A percentile compares a stretch with the other conserved stretches of the same genome.
phyloP scores from a whole-genome alignment of 2,329 filamentous ascomycete species.

The Trichoderma asperellum region DNA sequence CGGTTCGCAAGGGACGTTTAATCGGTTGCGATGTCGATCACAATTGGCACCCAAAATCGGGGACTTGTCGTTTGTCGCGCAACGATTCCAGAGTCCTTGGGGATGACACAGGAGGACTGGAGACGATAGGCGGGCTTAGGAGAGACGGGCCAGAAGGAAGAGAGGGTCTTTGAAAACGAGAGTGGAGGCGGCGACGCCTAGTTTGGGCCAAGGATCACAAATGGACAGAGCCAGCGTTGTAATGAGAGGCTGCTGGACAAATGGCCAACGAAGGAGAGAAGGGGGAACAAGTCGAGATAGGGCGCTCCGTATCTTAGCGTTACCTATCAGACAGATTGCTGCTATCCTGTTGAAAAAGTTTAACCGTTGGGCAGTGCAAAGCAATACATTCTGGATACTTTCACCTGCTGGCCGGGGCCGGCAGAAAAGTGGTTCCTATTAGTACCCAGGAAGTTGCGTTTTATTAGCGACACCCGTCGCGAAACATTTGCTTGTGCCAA shows the following conservation, averaged over 20 bases:
- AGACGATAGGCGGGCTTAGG: not conserved
- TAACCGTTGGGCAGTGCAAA: slow-evolving; percentile 13
- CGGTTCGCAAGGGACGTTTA: not conserved
- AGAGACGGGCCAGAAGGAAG: slow-evolving; percentile 1
- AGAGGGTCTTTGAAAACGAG: slow-evolving; percentile 11
- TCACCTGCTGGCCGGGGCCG: not conserved
- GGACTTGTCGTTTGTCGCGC: slow-evolving; percentile 5
- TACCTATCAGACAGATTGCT: not conserved
- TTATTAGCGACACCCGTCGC: slow-evolving; percentile 17
- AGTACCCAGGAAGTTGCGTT: slow-evolving; percentile 14
- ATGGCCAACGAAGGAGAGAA: slow-evolving; percentile 19
- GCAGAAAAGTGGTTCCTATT: not conserved
- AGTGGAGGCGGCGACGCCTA: slow-evolving; percentile 22
- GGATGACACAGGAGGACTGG: slow-evolving; percentile 14
- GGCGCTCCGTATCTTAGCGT: slow-evolving; percentile 21
- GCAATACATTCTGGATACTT: slow-evolving; percentile 19
- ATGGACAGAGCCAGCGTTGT: slow-evolving; percentile 8
- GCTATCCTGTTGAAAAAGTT: slow-evolving; percentile 22
- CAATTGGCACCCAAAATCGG: not conserved
- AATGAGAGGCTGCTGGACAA: slow-evolving; percentile 16
- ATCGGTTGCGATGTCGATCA: not conserved
- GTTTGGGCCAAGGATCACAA: slow-evolving; percentile 3
- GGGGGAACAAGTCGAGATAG: slow-evolving; percentile 25
- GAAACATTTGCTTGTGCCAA: slow-evolving; percentile 18
- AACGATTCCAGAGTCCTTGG: slow-evolving; percentile 6